Evolutionary conservation across 352 stramenopile species (phyloP), one percentile per base, ranked within the genome.

Genomic region (Phytophthora pini): DNA sequence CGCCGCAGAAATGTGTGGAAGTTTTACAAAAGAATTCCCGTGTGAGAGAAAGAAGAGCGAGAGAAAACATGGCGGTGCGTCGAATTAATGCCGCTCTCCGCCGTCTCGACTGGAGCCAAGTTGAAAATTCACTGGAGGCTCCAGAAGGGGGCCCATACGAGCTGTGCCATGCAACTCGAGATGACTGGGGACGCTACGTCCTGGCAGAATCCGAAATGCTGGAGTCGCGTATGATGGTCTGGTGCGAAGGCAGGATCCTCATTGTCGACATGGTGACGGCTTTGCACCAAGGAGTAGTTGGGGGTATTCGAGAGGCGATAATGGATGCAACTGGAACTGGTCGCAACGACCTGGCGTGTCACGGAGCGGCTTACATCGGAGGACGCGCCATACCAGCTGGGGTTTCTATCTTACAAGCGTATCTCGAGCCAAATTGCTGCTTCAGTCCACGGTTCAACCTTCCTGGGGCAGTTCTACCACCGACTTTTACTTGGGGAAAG

Each of bases 121-220:
- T 59, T 5, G 31, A 51, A 27, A 50, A 51, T 31, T 20, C 4
- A 8, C 29, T 61, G 29, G 27, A 45, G 20, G 40, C 53, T 61
- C 34, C 50, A 27, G 39, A 46, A 8, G 41, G 41, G 7, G 46
- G 36, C 47, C 47, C 57, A 5, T 65, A 57, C 29, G 46, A 46
- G 29, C 38, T 57, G 26, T 58, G 46, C 44, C 17, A 34, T 6
- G 39, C 29, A 15, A 57, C 36, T 9, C 29, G 20, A 41, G 47
- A 57, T 27, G 47, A 65, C 47, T 65, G 39, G 57, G 46, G 27
- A 13, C 38, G 57, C 38, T 53, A 58, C 26, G 39, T 46, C 32
- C 17, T 20, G 17, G 17, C 17, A 20, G 17, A 20, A 20, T 20
- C 17, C 17, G 17, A 20, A 20, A 20, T 20, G 17, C 17, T 20